Evolutionary conservation across 2,329 filamentous ascomycete genomes (phyloP).

Genomic region (Aspergillus versicolor): DNA sequence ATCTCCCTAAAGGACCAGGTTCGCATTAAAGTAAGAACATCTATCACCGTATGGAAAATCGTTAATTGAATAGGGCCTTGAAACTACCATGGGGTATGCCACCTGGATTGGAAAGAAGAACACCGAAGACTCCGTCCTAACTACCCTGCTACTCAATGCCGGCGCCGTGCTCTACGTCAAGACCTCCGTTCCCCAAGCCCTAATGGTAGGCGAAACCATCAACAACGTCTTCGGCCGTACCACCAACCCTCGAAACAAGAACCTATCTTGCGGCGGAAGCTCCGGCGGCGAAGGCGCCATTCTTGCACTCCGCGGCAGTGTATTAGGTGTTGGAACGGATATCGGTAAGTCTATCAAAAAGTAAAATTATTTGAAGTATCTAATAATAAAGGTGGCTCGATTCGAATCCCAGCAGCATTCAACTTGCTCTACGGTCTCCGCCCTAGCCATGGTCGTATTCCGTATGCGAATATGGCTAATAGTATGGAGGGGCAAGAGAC

Average conservation of each 20-base stretch:
- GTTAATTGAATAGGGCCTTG: no score
- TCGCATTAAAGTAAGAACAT: no score
- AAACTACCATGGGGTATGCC: no score
- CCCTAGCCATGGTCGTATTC: conserved; percentile 36
- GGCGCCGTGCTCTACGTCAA: conserved; percentile 59
- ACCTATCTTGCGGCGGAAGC: conserved; percentile 64
- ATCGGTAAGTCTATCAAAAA: conserved; percentile 36
- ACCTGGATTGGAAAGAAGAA: no score
- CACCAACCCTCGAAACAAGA: conserved; percentile 62
- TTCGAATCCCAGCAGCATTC: conserved; percentile 43
- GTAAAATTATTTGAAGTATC: no score
- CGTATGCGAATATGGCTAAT: conserved; percentile 35
- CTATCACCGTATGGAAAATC: no score
- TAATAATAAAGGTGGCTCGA: conserved; percentile 34
- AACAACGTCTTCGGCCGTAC: conserved; percentile 66
- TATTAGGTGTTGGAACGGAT: conserved; percentile 64
- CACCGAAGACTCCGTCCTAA: no score
- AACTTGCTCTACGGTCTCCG: conserved; percentile 44
- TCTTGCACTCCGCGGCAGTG: conserved; percentile 54
- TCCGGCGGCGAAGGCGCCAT: conserved; percentile 68
- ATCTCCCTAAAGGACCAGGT: no score
- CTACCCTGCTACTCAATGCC: conserved; percentile 18
- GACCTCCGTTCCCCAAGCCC: conserved; percentile 60
- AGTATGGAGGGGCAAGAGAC: conserved; percentile 32
- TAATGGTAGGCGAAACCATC: conserved; percentile 68